Percentiles rank a stretch among this genome's conserved stretches.
phyloP scores from a whole-genome alignment of 495 filamentous ascomycete genomes.

The Penicillium pulvis region DNA sequence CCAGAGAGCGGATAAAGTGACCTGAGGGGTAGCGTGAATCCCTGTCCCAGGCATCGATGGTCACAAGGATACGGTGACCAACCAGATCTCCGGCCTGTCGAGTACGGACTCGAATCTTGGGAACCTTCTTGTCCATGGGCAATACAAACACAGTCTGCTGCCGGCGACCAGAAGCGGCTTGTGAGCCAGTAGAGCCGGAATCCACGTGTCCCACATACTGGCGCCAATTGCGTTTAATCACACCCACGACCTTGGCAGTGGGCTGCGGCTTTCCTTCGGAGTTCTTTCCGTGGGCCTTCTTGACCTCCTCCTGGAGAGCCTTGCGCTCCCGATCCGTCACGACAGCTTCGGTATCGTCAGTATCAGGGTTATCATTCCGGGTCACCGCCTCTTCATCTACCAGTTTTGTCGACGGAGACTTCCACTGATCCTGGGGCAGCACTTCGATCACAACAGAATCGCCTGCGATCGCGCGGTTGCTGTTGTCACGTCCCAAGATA shows the following conservation, averaged over 20 bases:
- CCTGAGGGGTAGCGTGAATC: conserved; percentile 90
- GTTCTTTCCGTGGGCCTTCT: conserved; percentile 75
- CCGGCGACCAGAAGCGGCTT: conserved; percentile 68
- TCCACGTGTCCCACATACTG: conserved; percentile 98
- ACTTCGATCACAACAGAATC: conserved; percentile 92
- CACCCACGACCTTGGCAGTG: conserved; percentile 88
- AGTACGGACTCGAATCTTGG: conserved; percentile 91
- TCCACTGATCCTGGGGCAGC: conserved; percentile 93
- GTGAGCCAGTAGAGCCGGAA: conserved; percentile 73
- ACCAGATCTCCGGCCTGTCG: conserved; percentile 84
- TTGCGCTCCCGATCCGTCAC: conserved; percentile 83
- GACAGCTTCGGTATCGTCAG: conserved; percentile 72
- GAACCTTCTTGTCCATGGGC: conserved; percentile 96
- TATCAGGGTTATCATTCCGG: conserved; percentile 88
- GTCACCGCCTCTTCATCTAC: conserved; percentile 93
- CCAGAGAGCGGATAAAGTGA: conserved; percentile 90
- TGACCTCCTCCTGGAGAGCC: conserved; percentile 88
- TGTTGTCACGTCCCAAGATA: conserved; percentile 91
- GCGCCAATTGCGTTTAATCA: conserved; percentile 94
- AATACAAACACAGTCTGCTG: conserved; percentile 93
- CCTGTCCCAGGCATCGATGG: conserved; percentile 93
- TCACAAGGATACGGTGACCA: conserved; percentile 90
- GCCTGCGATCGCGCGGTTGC: conserved; percentile 89
- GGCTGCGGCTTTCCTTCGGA: conserved; percentile 82
- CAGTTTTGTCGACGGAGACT: conserved; percentile 89